Base-by-base conservation (phyloP, 2,329 filamentous ascomycete genomes). In the Aspergillus awamori region DNA sequence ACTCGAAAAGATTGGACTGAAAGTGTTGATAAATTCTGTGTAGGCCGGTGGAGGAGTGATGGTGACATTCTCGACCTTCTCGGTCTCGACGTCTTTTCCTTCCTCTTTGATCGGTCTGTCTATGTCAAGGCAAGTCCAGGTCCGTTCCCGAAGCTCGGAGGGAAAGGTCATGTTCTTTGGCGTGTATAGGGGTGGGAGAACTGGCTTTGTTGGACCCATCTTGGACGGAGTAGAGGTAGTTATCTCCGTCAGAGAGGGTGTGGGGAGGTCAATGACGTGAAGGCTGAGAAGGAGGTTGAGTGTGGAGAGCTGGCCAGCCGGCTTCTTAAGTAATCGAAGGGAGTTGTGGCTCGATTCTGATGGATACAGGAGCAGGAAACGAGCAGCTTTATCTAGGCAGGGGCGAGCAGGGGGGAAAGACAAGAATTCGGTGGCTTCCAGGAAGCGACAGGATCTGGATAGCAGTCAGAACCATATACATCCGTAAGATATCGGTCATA, bases 1-100 rank as follows among this genome's bases (percentile, higher is more conserved):
- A 64, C 89, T 92, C 72, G 87, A 86, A 59, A 92, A 82, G n/a
- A 89, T 81, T 0, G 85, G 85, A 11, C 85, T 89, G 79, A 95
- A 87, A 62, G 89, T 88, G 79, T 92, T 93, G 64, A 98, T 87
- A 73, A 97, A 97, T 72, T 97, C 92, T 68, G 91, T 89, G 75
- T 97, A 98, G 60, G 93, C 93, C 36, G 86, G 83, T 2, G 93
- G 93, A 58, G 93, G 93, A 57, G 91, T 96, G 76, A 98, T 96
- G 10, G 93, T 97, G 80, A 88, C 89, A 61, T 86, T 61, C 51
- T 61, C 55, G n/a, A 45, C 24, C 22, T 45, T 39, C 13, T 20
- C 17, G 17, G 17, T 20, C 17, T 20, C 17, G 17, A 20, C 17
- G 17, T 20, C 17, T 20, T 20, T 20, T 20, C 17, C 17, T 20